phyloP scores from a whole-genome alignment of 2,329 filamentous ascomycete species.

The Fusarium bactridioides region DNA sequence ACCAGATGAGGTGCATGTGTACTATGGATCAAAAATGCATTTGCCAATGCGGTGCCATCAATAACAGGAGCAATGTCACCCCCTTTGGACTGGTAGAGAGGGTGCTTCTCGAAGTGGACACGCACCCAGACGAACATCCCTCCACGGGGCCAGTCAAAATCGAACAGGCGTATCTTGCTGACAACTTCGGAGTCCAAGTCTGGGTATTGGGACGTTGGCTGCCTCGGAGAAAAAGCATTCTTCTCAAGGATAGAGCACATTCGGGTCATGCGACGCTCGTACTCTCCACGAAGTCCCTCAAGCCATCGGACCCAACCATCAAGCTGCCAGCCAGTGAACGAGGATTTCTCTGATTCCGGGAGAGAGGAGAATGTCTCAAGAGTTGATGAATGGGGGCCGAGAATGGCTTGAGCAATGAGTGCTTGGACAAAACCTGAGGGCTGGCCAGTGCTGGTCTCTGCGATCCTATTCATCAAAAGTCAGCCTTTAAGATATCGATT shows the following conservation, averaged over 20 bases:
- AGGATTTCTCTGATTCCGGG: slow-evolving; percentile 56
- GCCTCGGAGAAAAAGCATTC: slow-evolving; percentile 70
- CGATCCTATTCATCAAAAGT: slow-evolving; percentile 61
- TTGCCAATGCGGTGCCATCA: slow-evolving; percentile 63
- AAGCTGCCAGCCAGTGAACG: slow-evolving; percentile 73
- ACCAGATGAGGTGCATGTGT: slow-evolving; percentile 74
- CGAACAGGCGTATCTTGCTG: slow-evolving; percentile 75
- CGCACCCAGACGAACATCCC: slow-evolving; percentile 94
- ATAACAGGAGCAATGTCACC: slow-evolving; percentile 51
- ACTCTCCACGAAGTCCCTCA: slow-evolving; percentile 80
- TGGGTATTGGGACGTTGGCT: slow-evolving; percentile 58
- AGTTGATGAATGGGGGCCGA: slow-evolving; percentile 68
- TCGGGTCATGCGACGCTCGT: slow-evolving; percentile 82
- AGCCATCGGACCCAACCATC: slow-evolving; percentile 93
- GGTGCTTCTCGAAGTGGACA: slow-evolving; percentile 76
- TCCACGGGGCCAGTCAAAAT: slow-evolving; percentile 81
- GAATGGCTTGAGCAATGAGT: slow-evolving; percentile 78
- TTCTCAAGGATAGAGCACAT: slow-evolving; percentile 81
- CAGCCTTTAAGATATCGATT: background rate
- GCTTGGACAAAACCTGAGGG: slow-evolving; percentile 90
- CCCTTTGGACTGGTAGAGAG: slow-evolving; percentile 61
- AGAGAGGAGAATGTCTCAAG: slow-evolving; percentile 54
- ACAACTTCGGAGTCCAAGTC: slow-evolving; percentile 77
- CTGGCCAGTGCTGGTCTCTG: slow-evolving; percentile 80
- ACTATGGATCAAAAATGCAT: slow-evolving; percentile 75